Evolutionary conservation across 2,329 filamentous ascomycete genomes (phyloP).

Genomic region (Westerdykella aurantiaca): DNA sequence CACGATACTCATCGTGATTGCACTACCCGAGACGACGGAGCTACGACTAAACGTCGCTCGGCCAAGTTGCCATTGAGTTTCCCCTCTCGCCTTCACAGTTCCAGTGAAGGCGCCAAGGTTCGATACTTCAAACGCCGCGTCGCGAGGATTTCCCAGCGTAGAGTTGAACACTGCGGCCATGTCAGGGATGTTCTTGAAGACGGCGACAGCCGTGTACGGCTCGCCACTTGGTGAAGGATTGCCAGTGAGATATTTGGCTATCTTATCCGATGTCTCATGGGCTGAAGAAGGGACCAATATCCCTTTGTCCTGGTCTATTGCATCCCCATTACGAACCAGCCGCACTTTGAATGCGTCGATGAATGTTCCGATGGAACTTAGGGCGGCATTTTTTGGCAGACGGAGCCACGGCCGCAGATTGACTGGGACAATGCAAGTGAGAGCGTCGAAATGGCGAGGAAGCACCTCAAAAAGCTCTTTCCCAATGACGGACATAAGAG

Average conservation of each 20-base stretch:
- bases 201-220: constrained; percentile 6
- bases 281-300: neutral
- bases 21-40: constrained; percentile 35
- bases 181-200: constrained; percentile 8
- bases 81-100: too few species aligned
- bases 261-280: neutral
- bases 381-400: too few species aligned
- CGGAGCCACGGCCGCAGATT: too few species aligned
- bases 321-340: neutral
- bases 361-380: neutral
- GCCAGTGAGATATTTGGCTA: constrained; percentile 5
- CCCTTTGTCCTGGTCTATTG: neutral
- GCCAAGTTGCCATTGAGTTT: too few species aligned
- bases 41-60: constrained; percentile 2
- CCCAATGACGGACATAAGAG: too few species aligned
- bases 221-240: constrained; percentile 6
- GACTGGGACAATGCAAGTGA: too few species aligned
- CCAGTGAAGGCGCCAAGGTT: constrained; percentile 37
- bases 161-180: constrained; percentile 29
- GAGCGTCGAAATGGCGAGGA: too few species aligned
- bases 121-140: constrained; percentile 40
- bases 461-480: too few species aligned
- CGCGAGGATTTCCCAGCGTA: constrained; percentile 36
- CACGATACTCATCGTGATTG: constrained; percentile 36
- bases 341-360: constrained; percentile 13